Conservation (phyloP, 495 filamentous ascomycete species). For the Penicillium chermesinum region DNA sequence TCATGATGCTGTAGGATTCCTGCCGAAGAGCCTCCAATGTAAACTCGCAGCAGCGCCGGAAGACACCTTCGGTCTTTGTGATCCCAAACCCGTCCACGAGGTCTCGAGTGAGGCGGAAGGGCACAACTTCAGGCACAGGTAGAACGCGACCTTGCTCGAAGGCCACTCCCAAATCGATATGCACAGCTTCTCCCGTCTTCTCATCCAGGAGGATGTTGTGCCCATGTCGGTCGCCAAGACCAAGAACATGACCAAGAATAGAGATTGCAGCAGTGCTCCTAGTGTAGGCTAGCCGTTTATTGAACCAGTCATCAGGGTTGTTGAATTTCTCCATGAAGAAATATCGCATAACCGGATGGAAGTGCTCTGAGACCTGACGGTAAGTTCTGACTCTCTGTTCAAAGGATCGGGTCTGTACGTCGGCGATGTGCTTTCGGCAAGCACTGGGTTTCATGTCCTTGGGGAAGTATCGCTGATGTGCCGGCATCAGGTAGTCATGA, state of each 20-base stretch:
- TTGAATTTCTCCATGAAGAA: slow-evolving; percentile 96
- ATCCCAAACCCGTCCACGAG: slow-evolving; percentile 97
- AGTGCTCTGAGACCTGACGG: slow-evolving; percentile 67
- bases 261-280: slow-evolving; percentile 90
- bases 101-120: slow-evolving; percentile 91
- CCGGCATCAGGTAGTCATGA: slow-evolving; percentile 84
- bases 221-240: slow-evolving; percentile 91
- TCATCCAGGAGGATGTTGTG: slow-evolving; percentile 95
- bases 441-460: slow-evolving; percentile 68
- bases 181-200: slow-evolving; percentile 85
- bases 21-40: slow-evolving; percentile 88
- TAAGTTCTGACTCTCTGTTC: slow-evolving; percentile 70
- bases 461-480: slow-evolving; percentile 80
- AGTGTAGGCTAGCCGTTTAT: slow-evolving; percentile 78
- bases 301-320: slow-evolving; percentile 95
- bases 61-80: slow-evolving; percentile 91
- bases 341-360: slow-evolving; percentile 90
- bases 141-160: slow-evolving; percentile 94
- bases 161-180: slow-evolving; percentile 93
- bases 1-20: slow-evolving; percentile 94
- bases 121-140: slow-evolving; percentile 89
- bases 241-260: slow-evolving; percentile 88
- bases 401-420: slow-evolving; percentile 60
- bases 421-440: slow-evolving; percentile 72
- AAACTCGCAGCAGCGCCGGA: slow-evolving; percentile 94